Conservation (phyloP, 1,284 basidiomycete genomes). For the Flammula alnicola region DNA sequence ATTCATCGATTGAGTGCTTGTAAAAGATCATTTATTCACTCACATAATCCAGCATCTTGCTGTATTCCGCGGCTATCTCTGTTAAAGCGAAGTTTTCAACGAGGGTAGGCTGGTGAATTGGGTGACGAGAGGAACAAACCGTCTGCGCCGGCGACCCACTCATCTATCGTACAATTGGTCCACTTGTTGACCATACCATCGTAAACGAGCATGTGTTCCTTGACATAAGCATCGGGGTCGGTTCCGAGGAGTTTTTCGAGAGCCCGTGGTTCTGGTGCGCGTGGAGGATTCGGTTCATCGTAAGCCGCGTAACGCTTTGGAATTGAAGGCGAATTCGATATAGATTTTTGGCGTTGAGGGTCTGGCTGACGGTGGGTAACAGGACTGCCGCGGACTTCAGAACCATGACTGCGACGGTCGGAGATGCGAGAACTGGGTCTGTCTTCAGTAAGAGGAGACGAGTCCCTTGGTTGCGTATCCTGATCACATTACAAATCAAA, state of each 20-base stretch:
- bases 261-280: constrained; percentile 14
- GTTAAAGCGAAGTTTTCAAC: neutral
- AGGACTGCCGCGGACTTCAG: constrained; percentile 1
- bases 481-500: neutral
- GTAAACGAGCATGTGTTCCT: constrained; percentile 36
- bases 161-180: constrained; percentile 40
- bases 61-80: constrained; percentile 39
- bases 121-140: constrained; percentile 25
- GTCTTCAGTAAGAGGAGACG: constrained; percentile 10
- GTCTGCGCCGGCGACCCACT: constrained; percentile 43
- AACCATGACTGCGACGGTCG: neutral
- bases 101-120: neutral
- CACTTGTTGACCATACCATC: constrained; percentile 37
- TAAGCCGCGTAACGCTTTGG: constrained; percentile 1
- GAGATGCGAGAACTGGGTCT: constrained; percentile 23
- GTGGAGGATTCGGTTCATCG: constrained; percentile 3
- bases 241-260: constrained; percentile 38
- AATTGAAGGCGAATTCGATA: constrained; percentile 1
- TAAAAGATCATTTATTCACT: constrained; percentile 18
- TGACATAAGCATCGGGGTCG: constrained; percentile 37
- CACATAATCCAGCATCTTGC: constrained; percentile 42
- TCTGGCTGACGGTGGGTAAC: neutral
- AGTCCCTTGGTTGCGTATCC: neutral
- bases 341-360: neutral
- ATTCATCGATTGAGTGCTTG: neutral